phyloP scores from a whole-genome alignment of 192 early-diverging fungal species.

The Coemansia sp. region DNA sequence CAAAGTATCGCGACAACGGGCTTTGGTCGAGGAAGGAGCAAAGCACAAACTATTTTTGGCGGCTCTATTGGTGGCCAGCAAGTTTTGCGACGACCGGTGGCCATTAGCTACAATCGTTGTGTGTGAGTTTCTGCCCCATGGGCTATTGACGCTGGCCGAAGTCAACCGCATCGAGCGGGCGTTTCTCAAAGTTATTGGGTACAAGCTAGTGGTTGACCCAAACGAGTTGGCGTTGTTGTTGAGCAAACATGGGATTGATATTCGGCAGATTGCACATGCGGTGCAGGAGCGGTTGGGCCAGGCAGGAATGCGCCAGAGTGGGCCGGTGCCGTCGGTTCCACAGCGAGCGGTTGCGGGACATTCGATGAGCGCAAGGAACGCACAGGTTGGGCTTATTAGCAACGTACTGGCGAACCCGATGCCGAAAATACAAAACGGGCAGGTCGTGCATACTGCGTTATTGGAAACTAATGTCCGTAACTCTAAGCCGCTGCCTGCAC shows the following conservation, averaged over 20 bases:
- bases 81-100: conserved; percentile 52
- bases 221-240: conserved; percentile 45
- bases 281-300: conserved; percentile 24
- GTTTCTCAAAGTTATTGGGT: conserved; percentile 42
- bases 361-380: conserved; percentile 31
- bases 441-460: background rate
- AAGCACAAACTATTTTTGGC: conserved; percentile 52
- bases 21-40: conserved; percentile 45
- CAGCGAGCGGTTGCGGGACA: conserved; percentile 44
- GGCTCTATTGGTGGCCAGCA: conserved; percentile 48
- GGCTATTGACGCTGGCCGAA: conserved; percentile 28
- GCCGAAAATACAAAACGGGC: background rate
- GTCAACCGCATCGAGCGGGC: conserved; percentile 50
- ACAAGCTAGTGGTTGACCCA: conserved; percentile 50
- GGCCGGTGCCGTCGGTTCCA: background rate
- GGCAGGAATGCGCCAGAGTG: background rate
- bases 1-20: conserved; percentile 20
- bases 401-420: background rate
- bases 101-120: conserved; percentile 39
- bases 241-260: conserved; percentile 48
- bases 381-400: background rate
- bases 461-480: background rate
- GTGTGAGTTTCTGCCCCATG: conserved; percentile 40
- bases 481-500: background rate
- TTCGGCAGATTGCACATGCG: conserved; percentile 30